Percentiles rank a stretch among this genome's conserved stretches.
Conservation (phyloP, 768 basidiomycete genomes). For the Xanthoconium stramineum region DNA sequence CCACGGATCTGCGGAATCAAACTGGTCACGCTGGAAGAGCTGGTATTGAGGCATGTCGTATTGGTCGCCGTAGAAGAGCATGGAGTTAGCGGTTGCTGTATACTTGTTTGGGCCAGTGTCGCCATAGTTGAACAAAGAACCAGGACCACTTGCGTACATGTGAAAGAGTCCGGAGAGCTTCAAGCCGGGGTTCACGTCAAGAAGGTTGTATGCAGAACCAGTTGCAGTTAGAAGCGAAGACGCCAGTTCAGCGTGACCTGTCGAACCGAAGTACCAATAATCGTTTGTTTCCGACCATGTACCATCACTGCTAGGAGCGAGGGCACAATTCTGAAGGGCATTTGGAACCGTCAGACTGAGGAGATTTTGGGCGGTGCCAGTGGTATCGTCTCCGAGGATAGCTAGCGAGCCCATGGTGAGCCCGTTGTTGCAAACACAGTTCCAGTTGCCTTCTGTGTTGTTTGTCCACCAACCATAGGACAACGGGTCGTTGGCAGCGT, state of each 20-base stretch:
- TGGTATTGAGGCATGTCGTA: slow-evolving; percentile 72
- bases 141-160: slow-evolving; percentile 82
- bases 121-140: slow-evolving; percentile 72
- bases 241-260: slow-evolving; percentile 85
- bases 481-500: slow-evolving; percentile 34
- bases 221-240: slow-evolving; percentile 81
- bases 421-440: slow-evolving; percentile 93
- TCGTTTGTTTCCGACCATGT: slow-evolving; percentile 93
- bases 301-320: slow-evolving; percentile 65
- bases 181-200: slow-evolving; percentile 68
- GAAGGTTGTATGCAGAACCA: slow-evolving; percentile 75
- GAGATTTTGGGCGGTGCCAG: slow-evolving; percentile 64
- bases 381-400: slow-evolving; percentile 79
- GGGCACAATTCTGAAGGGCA: slow-evolving; percentile 73
- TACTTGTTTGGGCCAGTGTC: slow-evolving; percentile 86
- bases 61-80: slow-evolving; percentile 72
- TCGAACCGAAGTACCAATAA: slow-evolving; percentile 95
- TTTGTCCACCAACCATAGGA: slow-evolving; percentile 76
- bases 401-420: slow-evolving; percentile 88
- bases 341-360: slow-evolving; percentile 69
- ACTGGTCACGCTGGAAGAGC: slow-evolving; percentile 89
- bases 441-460: slow-evolving; percentile 89
- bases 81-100: slow-evolving; percentile 86
- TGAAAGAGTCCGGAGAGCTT: slow-evolving; percentile 79
- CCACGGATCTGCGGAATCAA: slow-evolving; percentile 80